These are phyloP conservation scores for Peterozyma xylosa DNA, from an alignment of 805 yeast genomes.

Conservation along the genomic window DNA sequence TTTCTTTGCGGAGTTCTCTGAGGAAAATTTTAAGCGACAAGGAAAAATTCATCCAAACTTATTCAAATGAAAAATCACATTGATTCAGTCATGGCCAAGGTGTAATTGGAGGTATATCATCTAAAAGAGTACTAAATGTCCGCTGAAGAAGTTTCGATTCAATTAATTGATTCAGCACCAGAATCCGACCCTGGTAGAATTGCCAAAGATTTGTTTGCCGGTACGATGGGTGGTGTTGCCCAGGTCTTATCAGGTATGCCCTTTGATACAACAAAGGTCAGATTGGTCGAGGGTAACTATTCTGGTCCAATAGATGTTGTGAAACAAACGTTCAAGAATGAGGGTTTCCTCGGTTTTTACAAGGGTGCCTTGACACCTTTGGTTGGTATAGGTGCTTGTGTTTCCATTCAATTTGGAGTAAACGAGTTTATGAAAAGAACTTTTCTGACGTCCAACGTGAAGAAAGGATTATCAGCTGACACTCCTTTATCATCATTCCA, in stretches of 20 bases:
- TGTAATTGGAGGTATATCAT: too few relatives aligned
- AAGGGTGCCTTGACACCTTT: conserved; percentile 93
- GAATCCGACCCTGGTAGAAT: conserved; percentile 33
- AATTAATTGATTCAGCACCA: conserved; percentile 13
- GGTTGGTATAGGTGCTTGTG: conserved; percentile 96
- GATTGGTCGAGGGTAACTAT: conserved; percentile 73
- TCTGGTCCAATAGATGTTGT: conserved; percentile 74
- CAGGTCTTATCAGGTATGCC: conserved; percentile 97
- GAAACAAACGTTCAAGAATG: conserved; percentile 59
- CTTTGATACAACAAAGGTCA: conserved; percentile 89
- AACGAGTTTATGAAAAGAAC: conserved; percentile 89
- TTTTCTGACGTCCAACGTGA: conserved; percentile 38
- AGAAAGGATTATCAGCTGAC: conserved; percentile 26
- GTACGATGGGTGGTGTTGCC: conserved; percentile 92
- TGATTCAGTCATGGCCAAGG: too few relatives aligned
- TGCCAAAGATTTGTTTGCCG: conserved; percentile 75
- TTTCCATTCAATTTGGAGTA: conserved; percentile 91
- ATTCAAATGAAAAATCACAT: too few relatives aligned
- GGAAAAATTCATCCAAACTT: too few relatives aligned
- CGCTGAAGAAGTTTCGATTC: conserved; percentile 16
- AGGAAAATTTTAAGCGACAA: too few relatives aligned
- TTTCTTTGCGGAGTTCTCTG: too few relatives aligned
- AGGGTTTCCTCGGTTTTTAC: conserved; percentile 83
- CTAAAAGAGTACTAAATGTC: conserved; percentile 1
- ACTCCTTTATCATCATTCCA: conserved; percentile 48